These are phyloP conservation scores for Emergomyces pasteurianus DNA, from an alignment of 2,329 filamentous ascomycete species.

Conservation along the genomic window DNA sequence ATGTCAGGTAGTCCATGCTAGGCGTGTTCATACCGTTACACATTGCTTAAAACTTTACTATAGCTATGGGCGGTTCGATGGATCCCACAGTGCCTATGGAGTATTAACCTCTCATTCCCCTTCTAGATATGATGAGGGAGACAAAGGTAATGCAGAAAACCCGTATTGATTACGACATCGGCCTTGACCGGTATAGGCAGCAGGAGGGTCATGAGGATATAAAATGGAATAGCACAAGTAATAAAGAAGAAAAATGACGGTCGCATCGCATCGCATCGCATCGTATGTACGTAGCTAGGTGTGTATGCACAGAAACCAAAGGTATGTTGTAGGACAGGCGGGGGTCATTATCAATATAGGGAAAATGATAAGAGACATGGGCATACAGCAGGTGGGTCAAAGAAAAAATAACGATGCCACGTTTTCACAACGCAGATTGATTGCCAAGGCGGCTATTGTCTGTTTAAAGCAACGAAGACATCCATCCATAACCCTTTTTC, in stretches of 20 bases:
- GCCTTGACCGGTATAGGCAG: not conserved
- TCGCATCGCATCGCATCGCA: not conserved
- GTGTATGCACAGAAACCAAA: not conserved
- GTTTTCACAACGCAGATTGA: not conserved
- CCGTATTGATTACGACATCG: not conserved
- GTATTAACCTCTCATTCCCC: not conserved
- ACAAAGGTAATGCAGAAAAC: not conserved
- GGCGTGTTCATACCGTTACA: not conserved
- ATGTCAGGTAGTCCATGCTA: not conserved
- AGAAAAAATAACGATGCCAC: not conserved
- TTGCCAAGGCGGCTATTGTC: not conserved
- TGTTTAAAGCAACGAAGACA: not conserved
- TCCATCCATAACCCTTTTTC: too few species aligned
- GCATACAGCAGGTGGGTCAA: not conserved
- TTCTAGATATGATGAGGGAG: not conserved
- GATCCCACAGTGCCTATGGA: not conserved
- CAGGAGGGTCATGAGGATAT: not conserved
- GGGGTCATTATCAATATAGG: not conserved
- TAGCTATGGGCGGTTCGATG: not conserved
- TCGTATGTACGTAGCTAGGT: too few species aligned
- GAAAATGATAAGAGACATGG: not conserved
- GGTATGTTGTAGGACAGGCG: not conserved
- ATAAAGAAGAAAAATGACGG: not conserved
- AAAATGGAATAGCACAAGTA: not conserved
- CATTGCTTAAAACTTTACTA: not conserved